Base-by-base conservation (phyloP, 208 protist species). In the Leishmania lainsoni region DNA sequence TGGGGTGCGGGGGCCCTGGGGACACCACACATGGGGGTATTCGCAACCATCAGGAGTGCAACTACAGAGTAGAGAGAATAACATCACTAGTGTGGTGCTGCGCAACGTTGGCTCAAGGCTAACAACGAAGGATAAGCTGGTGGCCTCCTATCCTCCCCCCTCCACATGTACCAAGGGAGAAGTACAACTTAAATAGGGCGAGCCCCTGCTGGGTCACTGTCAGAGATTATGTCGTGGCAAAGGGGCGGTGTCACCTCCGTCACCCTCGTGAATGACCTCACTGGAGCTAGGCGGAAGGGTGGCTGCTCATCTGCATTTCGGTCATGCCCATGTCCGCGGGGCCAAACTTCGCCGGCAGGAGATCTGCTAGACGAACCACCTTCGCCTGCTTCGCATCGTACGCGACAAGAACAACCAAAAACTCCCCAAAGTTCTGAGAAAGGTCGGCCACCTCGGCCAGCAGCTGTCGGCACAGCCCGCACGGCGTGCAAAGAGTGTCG, bases 401-500 rank as follows among this genome's bases (percentile, higher is more conserved):
- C 17, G 92, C 72, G 63, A 96, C 91, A 29, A 94, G 76, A 49
- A 97, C 80, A 10, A 97, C 89, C 35, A 93, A 78, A 79, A 97
- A 96, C 2, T 79, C 78, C 20, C 90, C 84, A 52, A 86, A 92
- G 75, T 95, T 95, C 42, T 85, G 74, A 0, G 91, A 94, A 45
- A 96, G 87, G 80, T 97, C 90, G 0, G 92, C 91, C 77, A 95
- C 88, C 83, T 97, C 94, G 54, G 90, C 87, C 45, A 97, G 87
- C 54, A 93, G 84, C 73, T 97, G 94, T 16, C 94, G 91, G 84
- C 94, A 97, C 66, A 96, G 86, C 2, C 94, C 94, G 78, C 94
- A 97, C n/a, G 94, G 94, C 17, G 91, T 79, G 81, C 89, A 93
- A 16, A 95, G 20, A 3, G 83, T 69, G 17, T 94, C 88, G 1